A percentile compares a stretch with the other conserved stretches of the same genome.
Evolutionary conservation across 83 land plant species (phyloP).

Genomic region (Picea abies): DNA sequence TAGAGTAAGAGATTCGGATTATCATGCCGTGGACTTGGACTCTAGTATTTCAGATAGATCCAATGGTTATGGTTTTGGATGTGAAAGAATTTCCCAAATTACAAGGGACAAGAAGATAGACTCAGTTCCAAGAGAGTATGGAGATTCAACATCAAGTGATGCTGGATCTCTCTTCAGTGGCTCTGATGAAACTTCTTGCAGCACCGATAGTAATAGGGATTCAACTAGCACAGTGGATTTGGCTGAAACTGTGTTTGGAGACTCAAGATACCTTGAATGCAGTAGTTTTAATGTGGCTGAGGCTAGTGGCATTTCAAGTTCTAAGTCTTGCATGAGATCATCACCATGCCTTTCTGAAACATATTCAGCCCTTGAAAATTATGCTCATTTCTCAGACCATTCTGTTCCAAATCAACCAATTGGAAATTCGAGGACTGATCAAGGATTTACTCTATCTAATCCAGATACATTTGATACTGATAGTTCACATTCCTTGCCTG

Average conservation of each 20-base stretch:
- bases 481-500: background rate
- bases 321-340: background rate
- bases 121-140: constrained; percentile 20
- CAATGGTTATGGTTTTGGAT: background rate
- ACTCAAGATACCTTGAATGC: constrained; percentile 17
- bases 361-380: background rate
- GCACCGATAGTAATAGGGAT: constrained; percentile 61
- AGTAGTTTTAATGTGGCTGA: background rate
- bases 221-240: constrained; percentile 48
- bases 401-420: background rate
- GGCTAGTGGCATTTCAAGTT: background rate
- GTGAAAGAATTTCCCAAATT: constrained; percentile 10
- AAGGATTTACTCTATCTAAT: background rate
- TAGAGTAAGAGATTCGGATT: background rate
- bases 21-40: background rate
- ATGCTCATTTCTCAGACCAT: background rate
- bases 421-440: background rate
- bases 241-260: constrained; percentile 26
- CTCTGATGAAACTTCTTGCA: constrained; percentile 66
- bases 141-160: constrained; percentile 61
- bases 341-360: constrained; percentile 5
- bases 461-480: background rate
- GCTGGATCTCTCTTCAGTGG: constrained; percentile 58
- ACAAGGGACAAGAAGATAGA: constrained; percentile 15
- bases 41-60: background rate